Percentiles rank a stretch among this genome's conserved stretches.
Conservation (phyloP, 371 early-diverging fungal species). For the Blakeslea trispora region DNA sequence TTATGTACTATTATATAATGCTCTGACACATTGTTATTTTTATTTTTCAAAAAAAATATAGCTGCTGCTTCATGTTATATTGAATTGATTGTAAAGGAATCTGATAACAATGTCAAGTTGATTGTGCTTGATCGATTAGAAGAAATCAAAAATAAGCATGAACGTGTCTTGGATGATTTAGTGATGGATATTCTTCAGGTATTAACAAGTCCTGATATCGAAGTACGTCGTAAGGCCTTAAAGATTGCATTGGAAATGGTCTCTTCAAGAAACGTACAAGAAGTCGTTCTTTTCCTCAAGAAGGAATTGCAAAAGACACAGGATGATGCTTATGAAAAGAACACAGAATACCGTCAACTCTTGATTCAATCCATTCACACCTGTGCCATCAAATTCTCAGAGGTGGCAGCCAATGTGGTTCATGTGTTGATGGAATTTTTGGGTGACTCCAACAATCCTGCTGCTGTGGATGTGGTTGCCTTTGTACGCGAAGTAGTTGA, state of each 20-base stretch:
- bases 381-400: constrained; percentile 94
- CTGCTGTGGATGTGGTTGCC: constrained; percentile 94
- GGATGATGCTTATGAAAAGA: constrained; percentile 90
- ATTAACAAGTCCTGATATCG: constrained; percentile 89
- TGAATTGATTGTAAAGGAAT: constrained; percentile 86
- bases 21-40: background rate
- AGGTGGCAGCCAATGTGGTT: constrained; percentile 93
- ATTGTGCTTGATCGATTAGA: constrained; percentile 92
- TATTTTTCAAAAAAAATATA: constrained; percentile 21
- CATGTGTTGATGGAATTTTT: constrained; percentile 94
- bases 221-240: constrained; percentile 90
- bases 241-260: constrained; percentile 88
- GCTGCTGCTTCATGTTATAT: constrained; percentile 92
- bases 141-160: constrained; percentile 84
- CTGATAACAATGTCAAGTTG: constrained; percentile 97
- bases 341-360: constrained; percentile 89
- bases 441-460: constrained; percentile 84
- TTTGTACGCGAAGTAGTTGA: constrained; percentile 97
- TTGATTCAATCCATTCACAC: constrained; percentile 95
- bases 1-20: too few species aligned
- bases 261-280: constrained; percentile 88
- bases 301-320: constrained; percentile 91
- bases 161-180: constrained; percentile 83
- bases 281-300: constrained; percentile 90
- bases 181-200: constrained; percentile 94